Conservation (phyloP, 129 eudicot genomes). For the Pseudognaphalium luteoalbum region DNA sequence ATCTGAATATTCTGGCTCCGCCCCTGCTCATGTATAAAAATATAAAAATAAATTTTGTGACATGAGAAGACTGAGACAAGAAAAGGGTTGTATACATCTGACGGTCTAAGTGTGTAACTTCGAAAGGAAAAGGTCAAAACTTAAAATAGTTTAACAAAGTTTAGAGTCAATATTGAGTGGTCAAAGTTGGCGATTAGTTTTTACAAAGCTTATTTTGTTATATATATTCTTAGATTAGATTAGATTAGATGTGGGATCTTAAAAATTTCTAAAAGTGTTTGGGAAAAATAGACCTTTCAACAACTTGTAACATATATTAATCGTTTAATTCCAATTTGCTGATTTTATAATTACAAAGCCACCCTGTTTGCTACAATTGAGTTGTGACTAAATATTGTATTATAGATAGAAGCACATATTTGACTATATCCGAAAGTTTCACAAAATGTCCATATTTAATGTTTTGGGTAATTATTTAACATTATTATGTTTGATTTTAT, state of each 20-base stretch:
- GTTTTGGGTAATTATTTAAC: too few species aligned
- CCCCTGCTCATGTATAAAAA: too few species aligned
- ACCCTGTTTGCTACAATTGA: too few species aligned
- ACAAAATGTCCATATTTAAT: too few species aligned
- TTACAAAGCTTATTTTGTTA: background rate
- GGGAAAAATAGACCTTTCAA: slow-evolving; percentile 5
- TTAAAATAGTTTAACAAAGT: background rate
- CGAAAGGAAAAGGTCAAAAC: background rate
- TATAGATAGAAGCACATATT: too few species aligned
- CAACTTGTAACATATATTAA: slow-evolving; percentile 9
- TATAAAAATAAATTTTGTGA: too few species aligned
- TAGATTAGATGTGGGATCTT: background rate
- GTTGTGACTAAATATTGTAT: background rate
- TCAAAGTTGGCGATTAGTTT: slow-evolving; percentile 21
- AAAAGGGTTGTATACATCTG: too few species aligned
- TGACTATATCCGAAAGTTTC: too few species aligned
- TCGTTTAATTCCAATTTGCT: background rate
- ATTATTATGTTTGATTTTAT: too few species aligned
- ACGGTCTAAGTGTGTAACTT: background rate
- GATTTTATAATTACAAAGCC: background rate
- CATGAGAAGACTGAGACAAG: too few species aligned
- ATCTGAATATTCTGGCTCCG: too few species aligned
- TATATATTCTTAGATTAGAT: too few species aligned
- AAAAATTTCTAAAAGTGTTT: background rate
- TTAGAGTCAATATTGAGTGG: background rate